phyloP scores from a whole-genome alignment of 2,329 filamentous ascomycete genomes.

The Parafenestella ontariensis region DNA sequence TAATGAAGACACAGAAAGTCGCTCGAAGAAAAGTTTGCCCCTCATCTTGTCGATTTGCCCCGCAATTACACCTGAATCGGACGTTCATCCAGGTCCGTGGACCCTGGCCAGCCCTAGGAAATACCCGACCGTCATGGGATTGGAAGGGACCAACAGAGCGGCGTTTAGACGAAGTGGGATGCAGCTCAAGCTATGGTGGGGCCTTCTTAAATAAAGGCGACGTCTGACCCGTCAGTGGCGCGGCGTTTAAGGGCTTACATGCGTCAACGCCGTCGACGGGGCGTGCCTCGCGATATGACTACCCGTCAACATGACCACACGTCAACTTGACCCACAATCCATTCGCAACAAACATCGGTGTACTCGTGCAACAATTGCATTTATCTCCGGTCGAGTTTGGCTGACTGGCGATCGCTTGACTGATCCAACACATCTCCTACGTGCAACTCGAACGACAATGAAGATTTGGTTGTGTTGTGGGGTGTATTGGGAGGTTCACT shows the following conservation, averaged over 20 bases:
- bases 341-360: neutral
- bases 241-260: neutral
- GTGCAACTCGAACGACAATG: conserved; percentile 6
- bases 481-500: conserved; percentile 25
- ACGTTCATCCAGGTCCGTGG: conserved; percentile 17
- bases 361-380: neutral
- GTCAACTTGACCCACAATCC: neutral
- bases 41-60: conserved; percentile 31
- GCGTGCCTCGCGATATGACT: neutral
- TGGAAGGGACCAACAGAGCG: conserved; percentile 19
- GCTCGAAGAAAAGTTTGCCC: conserved; percentile 20
- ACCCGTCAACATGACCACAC: too few species aligned
- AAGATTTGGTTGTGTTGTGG: conserved; percentile 30
- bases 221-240: conserved; percentile 1
- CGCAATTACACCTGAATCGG: conserved; percentile 28
- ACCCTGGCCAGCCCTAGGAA: conserved; percentile 14
- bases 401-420: neutral
- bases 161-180: conserved; percentile 29
- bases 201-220: conserved; percentile 17
- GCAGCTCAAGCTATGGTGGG: conserved; percentile 32
- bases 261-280: neutral
- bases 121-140: conserved; percentile 21
- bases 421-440: neutral
- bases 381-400: neutral
- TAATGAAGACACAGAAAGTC: conserved; percentile 7